These are phyloP conservation scores for Dothistroma septosporum DNA, from an alignment of 2,329 filamentous ascomycete genomes.

Conservation along the genomic window DNA sequence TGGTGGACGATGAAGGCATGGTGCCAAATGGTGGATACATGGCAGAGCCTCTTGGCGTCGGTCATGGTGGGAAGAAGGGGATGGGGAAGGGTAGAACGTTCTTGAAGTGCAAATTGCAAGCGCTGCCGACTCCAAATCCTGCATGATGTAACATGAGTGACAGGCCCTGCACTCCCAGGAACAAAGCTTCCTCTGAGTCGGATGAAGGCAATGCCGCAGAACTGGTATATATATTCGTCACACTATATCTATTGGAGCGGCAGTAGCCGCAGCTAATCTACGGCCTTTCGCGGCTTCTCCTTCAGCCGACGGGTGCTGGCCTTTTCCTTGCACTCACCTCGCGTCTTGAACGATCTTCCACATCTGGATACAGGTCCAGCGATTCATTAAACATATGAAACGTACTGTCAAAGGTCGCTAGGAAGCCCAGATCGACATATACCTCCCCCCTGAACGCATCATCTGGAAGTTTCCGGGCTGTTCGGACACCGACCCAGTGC, in stretches of 20 bases:
- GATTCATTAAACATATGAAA: no score
- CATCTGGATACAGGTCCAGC: no score
- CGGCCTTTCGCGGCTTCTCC: not conserved
- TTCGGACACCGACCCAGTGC: not conserved
- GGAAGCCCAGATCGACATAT: no score
- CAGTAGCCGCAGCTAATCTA: not conserved
- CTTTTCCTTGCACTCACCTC: not conserved
- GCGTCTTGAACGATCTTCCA: not conserved
- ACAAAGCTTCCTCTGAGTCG: not conserved
- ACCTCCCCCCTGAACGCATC: not conserved
- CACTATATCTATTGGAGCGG: not conserved
- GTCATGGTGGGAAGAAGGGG: constrained; percentile 16
- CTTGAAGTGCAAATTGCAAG: constrained; percentile 11
- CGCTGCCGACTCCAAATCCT: not conserved
- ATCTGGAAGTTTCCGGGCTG: not conserved
- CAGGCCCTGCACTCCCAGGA: not conserved
- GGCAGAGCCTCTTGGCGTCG: constrained; percentile 41
- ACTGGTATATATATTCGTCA: not conserved
- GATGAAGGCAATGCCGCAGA: not conserved
- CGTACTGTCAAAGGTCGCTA: no score
- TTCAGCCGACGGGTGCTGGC: not conserved
- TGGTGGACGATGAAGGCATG: constrained; percentile 42
- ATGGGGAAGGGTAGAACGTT: constrained; percentile 18
- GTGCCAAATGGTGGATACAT: constrained; percentile 47
- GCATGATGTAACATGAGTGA: not conserved